A percentile compares a stretch with the other conserved stretches of the same genome.
phyloP scores from a whole-genome alignment of 1,139 yeast species.

The Meyerozyma elateridarum region DNA sequence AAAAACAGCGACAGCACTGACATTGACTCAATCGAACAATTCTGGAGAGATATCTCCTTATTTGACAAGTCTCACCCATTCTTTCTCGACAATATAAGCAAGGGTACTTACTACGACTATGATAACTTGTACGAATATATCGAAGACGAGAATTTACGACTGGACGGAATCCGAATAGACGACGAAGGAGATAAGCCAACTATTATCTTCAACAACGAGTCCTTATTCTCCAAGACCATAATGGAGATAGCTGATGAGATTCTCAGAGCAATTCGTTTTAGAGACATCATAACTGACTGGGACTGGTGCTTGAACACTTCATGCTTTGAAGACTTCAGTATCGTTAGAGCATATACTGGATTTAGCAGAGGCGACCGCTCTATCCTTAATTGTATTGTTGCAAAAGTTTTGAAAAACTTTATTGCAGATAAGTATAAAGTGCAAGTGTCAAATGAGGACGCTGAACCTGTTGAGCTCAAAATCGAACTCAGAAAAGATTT shows the following conservation, averaged over 20 bases:
- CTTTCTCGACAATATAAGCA: too few species aligned
- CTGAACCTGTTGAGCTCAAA: neutral
- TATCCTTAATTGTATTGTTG: conserved; percentile 19
- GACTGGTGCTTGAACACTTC: conserved; percentile 10
- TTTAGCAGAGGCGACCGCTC: conserved; percentile 21
- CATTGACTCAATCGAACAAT: conserved; percentile 15
- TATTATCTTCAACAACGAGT: conserved; percentile 4
- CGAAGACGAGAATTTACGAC: conserved; percentile 7
- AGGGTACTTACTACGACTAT: too few species aligned
- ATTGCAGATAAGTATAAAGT: conserved; percentile 7
- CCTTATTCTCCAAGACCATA: conserved; percentile 5
- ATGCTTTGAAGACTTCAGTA: conserved; percentile 24
- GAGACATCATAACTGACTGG: too few species aligned
- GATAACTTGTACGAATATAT: conserved; percentile 11
- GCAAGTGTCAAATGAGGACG: too few species aligned
- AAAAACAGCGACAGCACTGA: neutral
- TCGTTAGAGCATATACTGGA: conserved; percentile 25
- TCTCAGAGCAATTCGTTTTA: conserved; percentile 3
- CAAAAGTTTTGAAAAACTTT: conserved; percentile 18
- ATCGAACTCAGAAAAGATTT: neutral
- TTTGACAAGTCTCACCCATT: conserved; percentile 18
- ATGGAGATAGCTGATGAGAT: conserved; percentile 4
- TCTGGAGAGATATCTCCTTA: conserved; percentile 23
- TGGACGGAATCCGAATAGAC: neutral
- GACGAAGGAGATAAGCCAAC: neutral